Percentiles rank a stretch among this genome's conserved stretches.
Evolutionary conservation across 768 basidiomycete species (phyloP).

Genomic region (Auriscalpium vulgare): DNA sequence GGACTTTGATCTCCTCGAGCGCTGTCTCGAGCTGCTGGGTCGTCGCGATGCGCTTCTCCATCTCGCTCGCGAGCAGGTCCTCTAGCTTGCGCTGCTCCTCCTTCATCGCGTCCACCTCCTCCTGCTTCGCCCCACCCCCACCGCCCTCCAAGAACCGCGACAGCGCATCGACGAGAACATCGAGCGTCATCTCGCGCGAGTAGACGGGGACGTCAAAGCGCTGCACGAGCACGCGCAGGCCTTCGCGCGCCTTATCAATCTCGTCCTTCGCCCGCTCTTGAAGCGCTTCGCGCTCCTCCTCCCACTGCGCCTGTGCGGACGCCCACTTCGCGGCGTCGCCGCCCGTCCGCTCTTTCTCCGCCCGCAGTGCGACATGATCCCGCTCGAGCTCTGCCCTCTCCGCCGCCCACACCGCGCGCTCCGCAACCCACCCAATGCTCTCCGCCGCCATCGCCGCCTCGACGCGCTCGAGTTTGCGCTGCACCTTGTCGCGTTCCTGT

Average conservation of each 20-base stretch:
- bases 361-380: constrained; percentile 31
- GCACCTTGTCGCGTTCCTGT: constrained; percentile 27
- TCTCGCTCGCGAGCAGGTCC: constrained; percentile 26
- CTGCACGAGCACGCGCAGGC: constrained; percentile 45
- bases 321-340: constrained; percentile 44
- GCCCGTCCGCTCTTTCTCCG: constrained; percentile 34
- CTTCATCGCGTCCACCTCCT: constrained; percentile 20
- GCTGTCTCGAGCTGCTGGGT: constrained; percentile 19
- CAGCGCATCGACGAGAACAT: constrained; percentile 20
- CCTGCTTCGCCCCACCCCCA: constrained; percentile 15
- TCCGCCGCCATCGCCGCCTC: background rate
- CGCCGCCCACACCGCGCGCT: background rate
- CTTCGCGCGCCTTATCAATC: constrained; percentile 40
- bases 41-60: constrained; percentile 14
- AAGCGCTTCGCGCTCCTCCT: constrained; percentile 43
- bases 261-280: constrained; percentile 38
- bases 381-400: constrained; percentile 28
- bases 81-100: constrained; percentile 31
- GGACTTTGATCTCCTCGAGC: constrained; percentile 14
- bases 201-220: constrained; percentile 49
- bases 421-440: constrained; percentile 1
- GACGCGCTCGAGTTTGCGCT: background rate
- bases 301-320: constrained; percentile 37
- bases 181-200: constrained; percentile 20
- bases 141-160: constrained; percentile 21